Evolutionary conservation across 2,329 filamentous ascomycete genomes (phyloP), one percentile per base, ranked within the genome.

Genomic region (Onygenales sp.): DNA sequence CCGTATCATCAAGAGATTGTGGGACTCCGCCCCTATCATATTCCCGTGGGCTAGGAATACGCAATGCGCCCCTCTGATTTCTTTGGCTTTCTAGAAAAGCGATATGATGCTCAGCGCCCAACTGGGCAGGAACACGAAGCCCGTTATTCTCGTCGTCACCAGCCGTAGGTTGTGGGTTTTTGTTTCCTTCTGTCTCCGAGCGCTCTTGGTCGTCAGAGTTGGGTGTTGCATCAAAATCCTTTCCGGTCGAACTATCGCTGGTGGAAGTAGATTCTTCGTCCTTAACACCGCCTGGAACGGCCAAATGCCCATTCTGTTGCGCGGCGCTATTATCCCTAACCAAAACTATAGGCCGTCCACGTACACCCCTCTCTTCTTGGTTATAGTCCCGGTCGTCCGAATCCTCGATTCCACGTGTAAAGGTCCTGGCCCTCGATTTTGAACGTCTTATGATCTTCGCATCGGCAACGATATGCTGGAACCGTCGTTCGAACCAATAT

Each of bases 401-500:
- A 49, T 65, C 71, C 40, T 73, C 63, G 49, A 10, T 27, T 11
- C 40, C 51, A 2, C 21, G 21, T 2, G 68, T 80, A 61, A 72
- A 72, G 47, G 72, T 78, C 52, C 73, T 73, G 71, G 65, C 85
- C 71, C 72, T 82, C 70, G 64, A 87, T 73, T 74, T 83, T 74
- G 70, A 86, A 52, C 79, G 77, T 52, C 91, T 82, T 51, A 84
- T 75, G 43, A 73, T 76, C 52, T 83, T 81, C 1, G 87, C 84
- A 61, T 95, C 87, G 36, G 78, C 78, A 11, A 87, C 90, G 58
- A 95, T 81, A 62, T 87, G 79, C 65, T 95, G 87, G 66, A 98
- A 97, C 6, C 91, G 83, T 70, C 94, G 95, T 70, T 98, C 91
- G 66, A 98, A 98, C 92, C 92, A 98, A 71, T 95, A 96, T 1